A percentile compares a stretch with the other conserved stretches of the same genome.
Evolutionary conservation across 2,329 filamentous ascomycete genomes (phyloP).

Genomic region (Exophiala sideris): DNA sequence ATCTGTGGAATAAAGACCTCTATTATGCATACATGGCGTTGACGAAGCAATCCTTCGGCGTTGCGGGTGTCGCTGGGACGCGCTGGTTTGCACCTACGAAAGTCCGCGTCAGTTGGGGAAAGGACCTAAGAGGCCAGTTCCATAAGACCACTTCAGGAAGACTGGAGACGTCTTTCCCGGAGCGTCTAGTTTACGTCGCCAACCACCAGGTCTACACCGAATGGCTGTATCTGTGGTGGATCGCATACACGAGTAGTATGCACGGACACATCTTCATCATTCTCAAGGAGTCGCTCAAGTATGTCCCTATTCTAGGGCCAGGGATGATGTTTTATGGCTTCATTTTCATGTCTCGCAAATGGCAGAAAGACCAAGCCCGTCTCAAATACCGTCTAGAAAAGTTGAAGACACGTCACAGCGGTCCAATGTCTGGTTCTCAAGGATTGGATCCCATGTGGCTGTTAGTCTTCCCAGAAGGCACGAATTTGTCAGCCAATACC

Average conservation of each 20-base stretch:
- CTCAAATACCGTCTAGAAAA: slow-evolving; percentile 57
- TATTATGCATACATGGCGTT: slow-evolving; percentile 65
- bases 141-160: slow-evolving; percentile 55
- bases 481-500: slow-evolving; percentile 57
- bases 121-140: slow-evolving; percentile 58
- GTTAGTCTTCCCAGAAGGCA: slow-evolving; percentile 64
- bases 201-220: slow-evolving; percentile 69
- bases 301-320: slow-evolving; percentile 60
- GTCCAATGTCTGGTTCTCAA: slow-evolving; percentile 45
- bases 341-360: slow-evolving; percentile 63
- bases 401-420: slow-evolving; percentile 50
- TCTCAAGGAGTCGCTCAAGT: slow-evolving; percentile 62
- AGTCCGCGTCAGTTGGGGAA: slow-evolving; percentile 61
- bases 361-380: slow-evolving; percentile 58
- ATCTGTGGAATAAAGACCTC: slow-evolving; percentile 58
- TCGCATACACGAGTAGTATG: slow-evolving; percentile 62
- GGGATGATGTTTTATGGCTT: slow-evolving; percentile 65
- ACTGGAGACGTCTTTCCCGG: slow-evolving; percentile 57
- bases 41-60: slow-evolving; percentile 63
- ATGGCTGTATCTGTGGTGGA: slow-evolving; percentile 68
- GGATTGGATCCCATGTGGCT: slow-evolving; percentile 64
- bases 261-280: slow-evolving; percentile 66
- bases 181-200: slow-evolving; percentile 60
- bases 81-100: slow-evolving; percentile 62
- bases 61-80: slow-evolving; percentile 60